Evolutionary conservation across 352 stramenopile genomes (phyloP), one percentile per base, ranked within the genome.

Genomic region (Globisporangium recalcitrans): DNA sequence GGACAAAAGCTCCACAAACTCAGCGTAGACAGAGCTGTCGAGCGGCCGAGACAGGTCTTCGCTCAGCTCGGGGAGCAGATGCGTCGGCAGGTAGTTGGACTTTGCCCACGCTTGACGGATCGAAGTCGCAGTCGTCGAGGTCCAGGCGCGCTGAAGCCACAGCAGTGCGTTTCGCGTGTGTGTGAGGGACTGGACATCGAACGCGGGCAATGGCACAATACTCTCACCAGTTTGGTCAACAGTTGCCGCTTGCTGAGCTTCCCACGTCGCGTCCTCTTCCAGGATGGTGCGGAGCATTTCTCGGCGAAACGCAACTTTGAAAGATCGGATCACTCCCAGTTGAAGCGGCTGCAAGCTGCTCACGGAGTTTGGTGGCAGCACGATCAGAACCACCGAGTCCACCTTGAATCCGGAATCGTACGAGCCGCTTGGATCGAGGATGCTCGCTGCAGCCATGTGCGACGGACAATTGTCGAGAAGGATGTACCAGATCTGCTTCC

Each of bases 401-500:
- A 88, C 87, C 19, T 64, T 79, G 58, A 85, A 92, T 16, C 80
- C 79, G 60, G 70, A 70, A 19, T 77, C 76, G 65, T 82, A 78
- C 38, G 79, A 87, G 8, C 80, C 82, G 1, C 65, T 70, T 1
- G 80, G 79, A 49, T 89, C 78, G 19, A 90, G 64, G 27, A 81
- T 63, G 31, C 87, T 76, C 14, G 78, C 80, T 10, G 84, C 81
- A 38, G 81, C 77, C 53, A 88, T 66, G 54, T 92, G 82, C 6
- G 77, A 80, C 22, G 80, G 74, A 31, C 73, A 89, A 22, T 73
- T 81, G 49, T 90, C 75, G 59, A 92, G 69, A 19, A 92, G 68
- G 14, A 92, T 64, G 44, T 77, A 90, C 82, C 82, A 92, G 0
- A 84, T 67, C 49, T 92, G 73, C 24, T 85, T 82, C 26, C 80